These are phyloP conservation scores for Saccharomycopsis amapae DNA, from an alignment of 805 yeast species.

Conservation along the genomic window DNA sequence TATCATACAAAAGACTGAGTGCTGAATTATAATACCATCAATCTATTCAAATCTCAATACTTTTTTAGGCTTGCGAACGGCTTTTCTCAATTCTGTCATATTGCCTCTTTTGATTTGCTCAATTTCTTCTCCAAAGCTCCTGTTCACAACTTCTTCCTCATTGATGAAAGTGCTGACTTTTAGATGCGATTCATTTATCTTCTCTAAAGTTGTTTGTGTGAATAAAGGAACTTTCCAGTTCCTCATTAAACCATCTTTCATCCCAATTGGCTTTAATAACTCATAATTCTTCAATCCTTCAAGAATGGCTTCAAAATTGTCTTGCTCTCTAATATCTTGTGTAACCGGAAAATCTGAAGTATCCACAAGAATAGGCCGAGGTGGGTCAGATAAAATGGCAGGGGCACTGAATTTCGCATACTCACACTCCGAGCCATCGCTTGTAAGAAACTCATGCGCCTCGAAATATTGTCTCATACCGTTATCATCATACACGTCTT, in stretches of 20 bases:
- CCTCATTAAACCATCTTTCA: slow-evolving; percentile 5
- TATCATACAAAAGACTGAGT: slow-evolving; percentile 7
- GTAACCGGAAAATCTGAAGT: not conserved
- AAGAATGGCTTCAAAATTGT: slow-evolving; percentile 26
- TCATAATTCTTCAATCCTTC: slow-evolving; percentile 9
- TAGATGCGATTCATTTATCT: slow-evolving; percentile 25
- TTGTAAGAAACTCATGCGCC: slow-evolving; percentile 44
- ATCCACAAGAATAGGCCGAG: not conserved
- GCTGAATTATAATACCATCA: not conserved
- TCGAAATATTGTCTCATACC: slow-evolving; percentile 53
- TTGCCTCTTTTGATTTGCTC: slow-evolving; percentile 14
- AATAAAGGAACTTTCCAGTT: slow-evolving; percentile 35
- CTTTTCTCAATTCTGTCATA: slow-evolving; percentile 9
- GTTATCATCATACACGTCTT: slow-evolving; percentile 48
- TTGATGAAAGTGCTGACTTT: slow-evolving; percentile 15
- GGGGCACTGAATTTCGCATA: too few relatives aligned
- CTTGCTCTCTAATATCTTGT: not conserved
- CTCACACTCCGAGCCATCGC: slow-evolving; percentile 30
- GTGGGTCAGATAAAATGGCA: too few relatives aligned
- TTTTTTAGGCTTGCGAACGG: slow-evolving; percentile 1
- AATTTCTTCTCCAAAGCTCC: slow-evolving; percentile 6
- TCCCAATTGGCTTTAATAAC: slow-evolving; percentile 5
- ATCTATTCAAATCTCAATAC: slow-evolving; percentile 3
- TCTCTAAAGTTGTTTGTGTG: slow-evolving; percentile 27
- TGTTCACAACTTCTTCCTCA: slow-evolving; percentile 7